phyloP scores from a whole-genome alignment of 2,329 filamentous ascomycete genomes.

The Niveomyces coronatus region DNA sequence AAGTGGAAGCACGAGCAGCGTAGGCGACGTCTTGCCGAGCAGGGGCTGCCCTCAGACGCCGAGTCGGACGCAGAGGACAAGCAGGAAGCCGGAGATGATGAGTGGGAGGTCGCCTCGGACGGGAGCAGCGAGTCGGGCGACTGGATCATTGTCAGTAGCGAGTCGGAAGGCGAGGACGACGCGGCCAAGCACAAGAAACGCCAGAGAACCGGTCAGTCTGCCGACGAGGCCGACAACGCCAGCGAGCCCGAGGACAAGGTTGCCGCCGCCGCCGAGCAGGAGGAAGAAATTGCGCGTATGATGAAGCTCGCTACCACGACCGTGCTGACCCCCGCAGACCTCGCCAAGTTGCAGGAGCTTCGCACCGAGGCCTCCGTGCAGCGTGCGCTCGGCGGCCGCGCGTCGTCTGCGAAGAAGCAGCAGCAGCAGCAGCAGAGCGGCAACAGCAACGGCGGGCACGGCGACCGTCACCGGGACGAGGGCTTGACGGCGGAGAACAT shows the following conservation, averaged over 20 bases:
- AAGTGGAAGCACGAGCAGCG: constrained; percentile 90
- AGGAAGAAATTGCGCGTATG: constrained; percentile 39
- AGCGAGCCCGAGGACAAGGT: constrained; percentile 28
- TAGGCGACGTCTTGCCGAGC: constrained; percentile 59
- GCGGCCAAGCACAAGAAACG: constrained; percentile 45
- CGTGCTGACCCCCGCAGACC: constrained; percentile 89
- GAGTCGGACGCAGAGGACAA: constrained; percentile 51
- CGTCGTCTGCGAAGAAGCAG: constrained; percentile 37
- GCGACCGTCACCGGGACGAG: constrained; percentile 67
- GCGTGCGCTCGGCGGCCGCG: constrained; percentile 41
- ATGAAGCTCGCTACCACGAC: constrained; percentile 81
- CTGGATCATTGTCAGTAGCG: constrained; percentile 88
- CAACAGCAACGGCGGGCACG: constrained; percentile 23
- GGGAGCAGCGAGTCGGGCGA: constrained; percentile 65
- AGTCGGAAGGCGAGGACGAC: constrained; percentile 57
- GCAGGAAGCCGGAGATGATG: constrained; percentile 48
- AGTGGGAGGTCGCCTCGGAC: constrained; percentile 52
- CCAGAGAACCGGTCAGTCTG: constrained; percentile 17
- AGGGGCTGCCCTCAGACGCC: constrained; percentile 53
- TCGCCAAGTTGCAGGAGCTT: constrained; percentile 89
- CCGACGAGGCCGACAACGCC: constrained; percentile 21
- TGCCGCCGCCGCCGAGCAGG: constrained; percentile 17
- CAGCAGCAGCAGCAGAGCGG: too few relatives aligned
- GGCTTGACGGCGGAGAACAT: constrained; percentile 86
- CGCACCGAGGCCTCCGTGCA: constrained; percentile 63